These are phyloP conservation scores for Acidiella bohemica DNA, from an alignment of 495 filamentous ascomycete species.

Conservation along the genomic window DNA sequence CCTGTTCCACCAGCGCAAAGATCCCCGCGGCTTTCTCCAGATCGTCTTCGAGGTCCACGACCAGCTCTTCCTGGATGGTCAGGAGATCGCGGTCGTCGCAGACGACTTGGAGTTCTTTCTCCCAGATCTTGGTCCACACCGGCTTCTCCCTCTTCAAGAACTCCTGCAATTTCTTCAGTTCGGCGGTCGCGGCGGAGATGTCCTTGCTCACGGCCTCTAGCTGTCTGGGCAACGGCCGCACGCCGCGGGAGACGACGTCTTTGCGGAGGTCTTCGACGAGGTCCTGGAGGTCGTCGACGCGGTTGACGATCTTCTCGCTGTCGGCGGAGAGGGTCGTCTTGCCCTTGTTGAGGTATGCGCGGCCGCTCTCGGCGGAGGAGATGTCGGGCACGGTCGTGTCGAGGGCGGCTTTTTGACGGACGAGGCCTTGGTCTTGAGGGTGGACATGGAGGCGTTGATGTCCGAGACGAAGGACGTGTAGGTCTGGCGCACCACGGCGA, in stretches of 20 bases:
- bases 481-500: constrained; percentile 85
- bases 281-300: constrained; percentile 93
- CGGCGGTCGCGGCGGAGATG: constrained; percentile 61
- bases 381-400: constrained; percentile 50
- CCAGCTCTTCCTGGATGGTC: constrained; percentile 86
- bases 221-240: constrained; percentile 82
- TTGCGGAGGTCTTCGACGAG: constrained; percentile 93
- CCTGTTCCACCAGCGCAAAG: constrained; percentile 88
- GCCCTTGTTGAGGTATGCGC: constrained; percentile 67
- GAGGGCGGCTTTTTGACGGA: constrained; percentile 62
- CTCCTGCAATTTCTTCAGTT: constrained; percentile 91
- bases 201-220: constrained; percentile 80
- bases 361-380: constrained; percentile 59
- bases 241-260: constrained; percentile 86
- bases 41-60: constrained; percentile 83
- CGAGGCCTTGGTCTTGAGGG: constrained; percentile 63
- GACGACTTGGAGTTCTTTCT: constrained; percentile 84
- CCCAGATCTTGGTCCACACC: constrained; percentile 96
- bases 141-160: constrained; percentile 86
- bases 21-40: constrained; percentile 86
- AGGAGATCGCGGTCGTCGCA: constrained; percentile 90
- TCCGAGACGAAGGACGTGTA: constrained; percentile 83
- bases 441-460: constrained; percentile 72
- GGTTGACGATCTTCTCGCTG: constrained; percentile 72
- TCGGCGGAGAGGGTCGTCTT: constrained; percentile 74